These are phyloP conservation scores for Candida sakaeoensis DNA, from an alignment of 805 yeast species.

Conservation along the genomic window DNA sequence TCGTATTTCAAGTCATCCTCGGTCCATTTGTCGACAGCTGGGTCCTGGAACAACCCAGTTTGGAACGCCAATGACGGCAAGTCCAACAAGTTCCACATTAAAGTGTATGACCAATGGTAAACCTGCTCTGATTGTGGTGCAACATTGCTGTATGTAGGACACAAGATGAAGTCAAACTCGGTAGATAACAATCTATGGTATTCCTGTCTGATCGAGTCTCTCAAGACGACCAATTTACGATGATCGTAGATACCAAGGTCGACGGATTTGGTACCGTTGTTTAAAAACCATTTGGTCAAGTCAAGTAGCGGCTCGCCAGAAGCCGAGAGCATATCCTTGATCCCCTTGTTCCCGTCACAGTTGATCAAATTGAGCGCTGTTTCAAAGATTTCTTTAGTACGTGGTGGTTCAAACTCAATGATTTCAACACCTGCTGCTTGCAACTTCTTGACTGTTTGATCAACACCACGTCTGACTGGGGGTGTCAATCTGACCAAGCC, in stretches of 20 bases:
- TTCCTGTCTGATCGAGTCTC: conserved; percentile 58
- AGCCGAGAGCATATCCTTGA: conserved; percentile 45
- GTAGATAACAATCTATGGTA: conserved; percentile 52
- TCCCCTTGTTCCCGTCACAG: conserved; percentile 65
- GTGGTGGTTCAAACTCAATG: conserved; percentile 55
- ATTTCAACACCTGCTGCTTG: conserved; percentile 56
- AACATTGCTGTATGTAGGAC: conserved; percentile 66
- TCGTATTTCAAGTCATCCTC: conserved; percentile 24
- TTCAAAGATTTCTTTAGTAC: conserved; percentile 54
- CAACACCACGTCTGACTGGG: conserved; percentile 56
- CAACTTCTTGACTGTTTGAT: conserved; percentile 51
- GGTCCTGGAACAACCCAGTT: conserved; percentile 59
- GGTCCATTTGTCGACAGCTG: conserved; percentile 48
- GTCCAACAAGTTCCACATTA: conserved; percentile 70
- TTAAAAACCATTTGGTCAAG: conserved; percentile 59
- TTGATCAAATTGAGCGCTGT: conserved; percentile 55
- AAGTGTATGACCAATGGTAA: conserved; percentile 77
- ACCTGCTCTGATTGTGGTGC: conserved; percentile 65
- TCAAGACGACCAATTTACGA: conserved; percentile 48
- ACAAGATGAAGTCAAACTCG: conserved; percentile 60
- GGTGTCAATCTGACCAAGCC: conserved; percentile 67
- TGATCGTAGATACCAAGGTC: conserved; percentile 48
- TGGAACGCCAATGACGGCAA: conserved; percentile 65
- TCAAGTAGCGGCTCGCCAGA: conserved; percentile 74
- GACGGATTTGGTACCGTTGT: conserved; percentile 55